These are phyloP conservation scores for Eutrema yunnanense DNA, from an alignment of 345 rosid genomes.

Conservation along the genomic window DNA sequence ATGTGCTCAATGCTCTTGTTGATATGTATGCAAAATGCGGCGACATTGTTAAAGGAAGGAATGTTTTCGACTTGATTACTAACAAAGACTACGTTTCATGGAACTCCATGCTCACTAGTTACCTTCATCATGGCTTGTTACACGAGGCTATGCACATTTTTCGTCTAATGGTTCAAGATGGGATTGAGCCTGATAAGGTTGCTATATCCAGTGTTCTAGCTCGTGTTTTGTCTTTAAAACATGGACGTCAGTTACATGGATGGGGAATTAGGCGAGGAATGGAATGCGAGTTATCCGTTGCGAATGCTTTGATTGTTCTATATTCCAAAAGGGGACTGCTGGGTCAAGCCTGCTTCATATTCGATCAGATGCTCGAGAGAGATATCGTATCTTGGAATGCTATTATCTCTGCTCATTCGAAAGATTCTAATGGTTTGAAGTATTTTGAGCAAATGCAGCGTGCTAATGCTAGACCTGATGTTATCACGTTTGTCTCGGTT, in stretches of 20 bases:
- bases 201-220: conserved; percentile 60
- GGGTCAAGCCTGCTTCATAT: conserved; percentile 47
- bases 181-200: conserved; percentile 61
- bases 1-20: conserved; percentile 70
- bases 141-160: conserved; percentile 48
- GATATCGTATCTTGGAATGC: conserved; percentile 85
- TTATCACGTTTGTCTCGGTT: conserved; percentile 68
- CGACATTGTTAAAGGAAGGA: conserved; percentile 71
- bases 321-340: conserved; percentile 49
- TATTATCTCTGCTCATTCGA: conserved; percentile 59
- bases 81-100: conserved; percentile 57
- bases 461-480: conserved; percentile 41
- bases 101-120: conserved; percentile 72
- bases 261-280: conserved; percentile 57
- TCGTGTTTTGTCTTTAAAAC: conserved; percentile 34
- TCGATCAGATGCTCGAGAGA: conserved; percentile 55
- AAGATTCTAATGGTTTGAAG: conserved; percentile 37
- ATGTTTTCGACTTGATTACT: conserved; percentile 55
- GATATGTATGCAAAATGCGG: conserved; percentile 95
- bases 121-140: conserved; percentile 55
- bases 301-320: conserved; percentile 58
- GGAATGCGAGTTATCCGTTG: conserved; percentile 50
- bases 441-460: conserved; percentile 63
- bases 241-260: conserved; percentile 64
- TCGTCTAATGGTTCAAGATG: conserved; percentile 46